These are phyloP conservation scores for Isoetes taiwanensis DNA, from an alignment of 75 land plant species.

Conservation along the genomic window DNA sequence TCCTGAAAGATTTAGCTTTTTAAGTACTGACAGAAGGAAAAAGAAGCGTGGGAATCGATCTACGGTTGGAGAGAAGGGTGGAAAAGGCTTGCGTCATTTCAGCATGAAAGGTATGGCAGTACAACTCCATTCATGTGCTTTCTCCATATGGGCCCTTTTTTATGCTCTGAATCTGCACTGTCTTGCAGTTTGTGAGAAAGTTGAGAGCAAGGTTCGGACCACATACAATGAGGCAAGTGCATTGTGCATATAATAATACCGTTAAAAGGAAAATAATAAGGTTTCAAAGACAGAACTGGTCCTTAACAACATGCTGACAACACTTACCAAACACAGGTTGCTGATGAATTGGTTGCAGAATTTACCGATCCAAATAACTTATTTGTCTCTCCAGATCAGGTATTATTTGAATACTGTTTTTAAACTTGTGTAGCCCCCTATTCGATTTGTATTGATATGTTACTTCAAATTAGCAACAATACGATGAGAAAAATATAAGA, in stretches of 20 bases:
- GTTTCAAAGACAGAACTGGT: no score
- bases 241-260: no score
- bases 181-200: conserved; percentile 41
- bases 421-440: no score
- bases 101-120: conserved; percentile 44
- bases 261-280: no score
- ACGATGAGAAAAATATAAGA: conserved; percentile 97
- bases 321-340: conserved; percentile 46
- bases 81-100: conserved; percentile 43
- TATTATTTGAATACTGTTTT: no score
- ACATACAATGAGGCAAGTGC: conserved; percentile 44
- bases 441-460: neutral
- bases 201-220: conserved; percentile 40
- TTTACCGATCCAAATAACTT: conserved; percentile 73
- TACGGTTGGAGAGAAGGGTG: conserved; percentile 34
- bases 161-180: no score
- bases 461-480: conserved; percentile 53
- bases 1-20: no score
- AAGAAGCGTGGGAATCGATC: conserved; percentile 67
- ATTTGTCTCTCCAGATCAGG: conserved; percentile 83
- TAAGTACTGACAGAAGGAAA: conserved; percentile 36
- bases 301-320: no score
- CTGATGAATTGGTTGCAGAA: conserved; percentile 98
- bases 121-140: no score
- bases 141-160: no score